Evolutionary conservation across 2,329 filamentous ascomycete genomes (phyloP).

Genomic region (Verticillium nubilum): DNA sequence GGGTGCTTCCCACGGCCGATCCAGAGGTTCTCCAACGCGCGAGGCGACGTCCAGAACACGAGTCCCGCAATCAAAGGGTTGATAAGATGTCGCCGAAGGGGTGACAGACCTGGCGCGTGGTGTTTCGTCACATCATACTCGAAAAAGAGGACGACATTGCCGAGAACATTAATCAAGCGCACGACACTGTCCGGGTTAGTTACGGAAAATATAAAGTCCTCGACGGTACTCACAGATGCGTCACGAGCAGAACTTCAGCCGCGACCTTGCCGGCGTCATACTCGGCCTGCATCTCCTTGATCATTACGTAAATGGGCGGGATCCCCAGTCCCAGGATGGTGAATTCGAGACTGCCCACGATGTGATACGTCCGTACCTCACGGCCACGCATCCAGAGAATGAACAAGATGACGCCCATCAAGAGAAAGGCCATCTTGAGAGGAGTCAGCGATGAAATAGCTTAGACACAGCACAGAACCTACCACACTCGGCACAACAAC

Average conservation of each 20-base stretch:
- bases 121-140: conserved; percentile 30
- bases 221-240: conserved; percentile 24
- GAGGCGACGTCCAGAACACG: conserved; percentile 2
- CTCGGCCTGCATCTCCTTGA: conserved; percentile 9
- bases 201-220: background rate
- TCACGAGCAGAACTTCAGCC: background rate
- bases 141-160: conserved; percentile 28
- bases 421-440: conserved; percentile 27
- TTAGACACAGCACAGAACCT: conserved; percentile 12
- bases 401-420: conserved; percentile 10
- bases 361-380: conserved; percentile 31
- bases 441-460: background rate
- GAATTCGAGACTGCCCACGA: conserved; percentile 29
- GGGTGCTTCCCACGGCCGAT: background rate
- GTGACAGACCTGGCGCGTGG: conserved; percentile 23
- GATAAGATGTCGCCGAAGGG: conserved; percentile 1
- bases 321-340: conserved; percentile 26
- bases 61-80: conserved; percentile 2
- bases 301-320: conserved; percentile 14
- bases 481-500: conserved; percentile 29
- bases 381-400: conserved; percentile 18
- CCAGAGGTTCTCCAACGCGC: conserved; percentile 3
- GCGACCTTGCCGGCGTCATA: conserved; percentile 1
- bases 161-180: conserved; percentile 30
- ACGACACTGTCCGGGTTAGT: conserved; percentile 22